Percentiles rank a stretch among this genome's conserved stretches.
Conservation (phyloP, 805 yeast genomes). For the Monosporozyma aerobia region DNA sequence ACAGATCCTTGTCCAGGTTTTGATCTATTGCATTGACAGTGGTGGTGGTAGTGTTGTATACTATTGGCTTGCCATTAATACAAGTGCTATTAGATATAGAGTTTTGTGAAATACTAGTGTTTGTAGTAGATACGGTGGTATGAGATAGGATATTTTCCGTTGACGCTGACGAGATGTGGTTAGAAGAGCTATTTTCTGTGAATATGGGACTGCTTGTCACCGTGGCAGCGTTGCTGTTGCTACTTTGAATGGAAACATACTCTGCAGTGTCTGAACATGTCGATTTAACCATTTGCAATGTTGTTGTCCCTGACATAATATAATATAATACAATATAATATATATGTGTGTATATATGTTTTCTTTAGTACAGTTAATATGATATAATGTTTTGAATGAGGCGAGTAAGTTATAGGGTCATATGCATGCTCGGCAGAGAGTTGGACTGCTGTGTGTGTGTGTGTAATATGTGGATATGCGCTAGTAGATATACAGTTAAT, state of each 20-base stretch:
- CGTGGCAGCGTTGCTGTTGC: background rate
- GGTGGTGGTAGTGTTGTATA: background rate
- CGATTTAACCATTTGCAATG: conserved; percentile 2
- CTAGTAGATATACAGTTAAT: too few relatives aligned
- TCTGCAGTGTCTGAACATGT: conserved; percentile 1
- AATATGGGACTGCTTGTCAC: background rate
- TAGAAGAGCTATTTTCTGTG: background rate
- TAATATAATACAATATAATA: too few relatives aligned
- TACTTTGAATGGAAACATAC: background rate
- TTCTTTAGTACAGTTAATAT: too few relatives aligned
- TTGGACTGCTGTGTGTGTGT: too few relatives aligned
- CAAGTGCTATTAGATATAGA: background rate
- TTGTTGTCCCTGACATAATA: too few relatives aligned
- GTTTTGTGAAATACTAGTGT: background rate
- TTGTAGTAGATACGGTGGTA: background rate
- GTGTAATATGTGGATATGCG: too few relatives aligned
- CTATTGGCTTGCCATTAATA: background rate
- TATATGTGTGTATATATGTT: too few relatives aligned
- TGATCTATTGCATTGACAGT: too few relatives aligned
- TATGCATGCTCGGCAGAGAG: too few relatives aligned
- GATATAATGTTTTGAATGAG: too few relatives aligned
- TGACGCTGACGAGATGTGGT: background rate
- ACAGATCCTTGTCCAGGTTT: conserved; percentile 9
- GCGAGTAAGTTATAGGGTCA: too few relatives aligned
- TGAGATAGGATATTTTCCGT: background rate